Evolutionary conservation across 1,284 basidiomycete genomes (phyloP), one percentile per base, ranked within the genome.

Genomic region (Puccinia triticina): DNA sequence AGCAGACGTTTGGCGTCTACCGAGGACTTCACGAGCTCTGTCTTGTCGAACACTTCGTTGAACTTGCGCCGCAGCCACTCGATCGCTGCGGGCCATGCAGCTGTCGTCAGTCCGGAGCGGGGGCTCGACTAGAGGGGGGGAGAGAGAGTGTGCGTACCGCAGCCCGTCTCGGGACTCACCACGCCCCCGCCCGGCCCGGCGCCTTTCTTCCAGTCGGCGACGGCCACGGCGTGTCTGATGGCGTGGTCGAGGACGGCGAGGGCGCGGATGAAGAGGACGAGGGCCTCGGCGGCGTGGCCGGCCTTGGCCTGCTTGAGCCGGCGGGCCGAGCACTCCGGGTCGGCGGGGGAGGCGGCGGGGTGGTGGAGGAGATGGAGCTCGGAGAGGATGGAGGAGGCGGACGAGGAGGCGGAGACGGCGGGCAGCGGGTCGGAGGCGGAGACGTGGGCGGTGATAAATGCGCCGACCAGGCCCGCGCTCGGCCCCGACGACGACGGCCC

Each of bases 181-280:
- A 84, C 85, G 23, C 23, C 23, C 50, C 50, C 50, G 37, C 84
- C 84, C 34, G 84, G 84, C 29, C 82, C 83, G 84, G 40, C 84
- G 80, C 4, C 34, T 85, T 84, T 43, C 88, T 86, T 88, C 89
- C 89, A 84, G 87, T 89, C 73, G 85, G 84, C 83, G 84, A 84
- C 12, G 82, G 83, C 37, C 84, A 88, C 86, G 57, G 88, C 88
- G 64, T 86, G 86, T 79, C 94, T 91, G 83, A 96, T 94, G 14
- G 95, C 96, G 86, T 92, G 93, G 88, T 96, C 93, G 82, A 95
- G 91, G 87, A 98, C 98, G 0, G 92, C 91, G 90, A 98, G 92
- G 61, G 96, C 90, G 84, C 95, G 93, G 89, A 98, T 92, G 88
- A 98, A 98, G 77, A 99, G 90, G 59, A 95, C 92, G 55, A 97